phyloP scores from a whole-genome alignment of 1,139 yeast genomes.

The Debaryomyces nepalensis region DNA sequence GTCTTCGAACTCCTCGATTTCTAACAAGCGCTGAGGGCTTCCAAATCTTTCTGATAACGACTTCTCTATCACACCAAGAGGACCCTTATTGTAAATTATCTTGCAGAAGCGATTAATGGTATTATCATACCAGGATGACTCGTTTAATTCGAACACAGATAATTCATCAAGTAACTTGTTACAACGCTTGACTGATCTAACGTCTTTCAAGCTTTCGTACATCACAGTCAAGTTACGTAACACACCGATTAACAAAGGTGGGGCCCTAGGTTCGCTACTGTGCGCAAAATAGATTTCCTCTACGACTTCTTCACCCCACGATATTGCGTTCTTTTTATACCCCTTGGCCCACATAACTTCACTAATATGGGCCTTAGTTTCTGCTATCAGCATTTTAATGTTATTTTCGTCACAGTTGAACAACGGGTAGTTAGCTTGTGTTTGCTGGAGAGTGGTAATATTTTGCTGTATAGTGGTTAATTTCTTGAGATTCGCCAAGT shows the following conservation, averaged over 20 bases:
- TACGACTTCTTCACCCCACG: slow-evolving; percentile 64
- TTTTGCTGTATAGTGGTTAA: slow-evolving; percentile 28
- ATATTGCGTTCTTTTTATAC: slow-evolving; percentile 54
- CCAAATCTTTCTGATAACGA: slow-evolving; percentile 48
- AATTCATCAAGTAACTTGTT: slow-evolving; percentile 28
- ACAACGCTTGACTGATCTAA: slow-evolving; percentile 34
- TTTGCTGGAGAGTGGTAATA: slow-evolving; percentile 24
- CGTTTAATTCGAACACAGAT: slow-evolving; percentile 26
- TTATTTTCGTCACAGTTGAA: slow-evolving; percentile 43
- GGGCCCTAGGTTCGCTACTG: slow-evolving; percentile 32
- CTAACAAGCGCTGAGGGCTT: slow-evolving; percentile 35
- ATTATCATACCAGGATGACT: slow-evolving; percentile 40
- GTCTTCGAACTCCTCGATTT: slow-evolving; percentile 48
- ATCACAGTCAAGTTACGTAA: slow-evolving; percentile 37
- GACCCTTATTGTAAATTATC: slow-evolving; percentile 47
- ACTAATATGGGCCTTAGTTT: slow-evolving; percentile 60
- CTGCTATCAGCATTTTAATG: slow-evolving; percentile 34
- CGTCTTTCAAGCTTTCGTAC: slow-evolving; percentile 36
- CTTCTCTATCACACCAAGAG: slow-evolving; percentile 49
- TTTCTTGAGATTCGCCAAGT: slow-evolving; percentile 40
- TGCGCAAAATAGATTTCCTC: slow-evolving; percentile 42
- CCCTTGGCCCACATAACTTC: slow-evolving; percentile 70
- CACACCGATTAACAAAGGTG: slow-evolving; percentile 37
- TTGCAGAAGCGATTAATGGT: slow-evolving; percentile 41
- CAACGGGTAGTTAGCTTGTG: slow-evolving; percentile 41